Conservation (phyloP, 2,329 filamentous ascomycete species). For the Venturia asperata region DNA sequence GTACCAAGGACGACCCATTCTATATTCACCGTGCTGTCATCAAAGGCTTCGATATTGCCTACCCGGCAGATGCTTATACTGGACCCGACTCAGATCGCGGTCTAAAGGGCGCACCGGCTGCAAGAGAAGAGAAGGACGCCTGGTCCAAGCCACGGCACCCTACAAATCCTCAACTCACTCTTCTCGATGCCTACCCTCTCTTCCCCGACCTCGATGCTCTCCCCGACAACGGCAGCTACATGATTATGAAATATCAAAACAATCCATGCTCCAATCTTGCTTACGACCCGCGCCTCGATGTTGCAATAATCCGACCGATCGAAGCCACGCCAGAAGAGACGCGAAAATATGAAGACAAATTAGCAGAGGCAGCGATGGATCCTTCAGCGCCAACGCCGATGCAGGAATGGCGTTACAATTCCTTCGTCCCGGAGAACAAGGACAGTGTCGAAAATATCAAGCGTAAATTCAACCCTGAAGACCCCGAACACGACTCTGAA, state of each 20-base stretch:
- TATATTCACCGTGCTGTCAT: slow-evolving; percentile 54
- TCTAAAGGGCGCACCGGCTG: slow-evolving; percentile 47
- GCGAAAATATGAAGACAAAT: slow-evolving; percentile 43
- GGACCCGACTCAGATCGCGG: slow-evolving; percentile 52
- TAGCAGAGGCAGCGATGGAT: slow-evolving; percentile 42
- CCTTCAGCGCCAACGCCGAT: slow-evolving; percentile 35
- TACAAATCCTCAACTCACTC: slow-evolving; percentile 48
- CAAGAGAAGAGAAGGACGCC: slow-evolving; percentile 49
- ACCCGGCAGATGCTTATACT: slow-evolving; percentile 58
- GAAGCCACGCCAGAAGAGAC: slow-evolving; percentile 40
- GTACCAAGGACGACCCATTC: slow-evolving; percentile 50
- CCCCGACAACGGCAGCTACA: slow-evolving; percentile 51
- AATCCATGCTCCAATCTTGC: slow-evolving; percentile 47
- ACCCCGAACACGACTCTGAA: slow-evolving; percentile 48
- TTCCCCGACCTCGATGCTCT: slow-evolving; percentile 55
- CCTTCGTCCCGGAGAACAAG: slow-evolving; percentile 48
- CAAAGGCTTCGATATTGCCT: slow-evolving; percentile 59
- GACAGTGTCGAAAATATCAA: slow-evolving; percentile 46
- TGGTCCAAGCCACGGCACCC: slow-evolving; percentile 56
- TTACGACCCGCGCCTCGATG: slow-evolving; percentile 54
- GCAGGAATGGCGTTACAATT: slow-evolving; percentile 48
- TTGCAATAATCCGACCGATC: slow-evolving; percentile 49
- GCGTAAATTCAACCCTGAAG: slow-evolving; percentile 47
- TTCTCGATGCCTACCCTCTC: slow-evolving; percentile 54
- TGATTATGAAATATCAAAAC: slow-evolving; percentile 55